A percentile compares a stretch with the other conserved stretches of the same genome.
Conservation (phyloP, 805 yeast genomes). For the Saccharomycopsis microspora region DNA sequence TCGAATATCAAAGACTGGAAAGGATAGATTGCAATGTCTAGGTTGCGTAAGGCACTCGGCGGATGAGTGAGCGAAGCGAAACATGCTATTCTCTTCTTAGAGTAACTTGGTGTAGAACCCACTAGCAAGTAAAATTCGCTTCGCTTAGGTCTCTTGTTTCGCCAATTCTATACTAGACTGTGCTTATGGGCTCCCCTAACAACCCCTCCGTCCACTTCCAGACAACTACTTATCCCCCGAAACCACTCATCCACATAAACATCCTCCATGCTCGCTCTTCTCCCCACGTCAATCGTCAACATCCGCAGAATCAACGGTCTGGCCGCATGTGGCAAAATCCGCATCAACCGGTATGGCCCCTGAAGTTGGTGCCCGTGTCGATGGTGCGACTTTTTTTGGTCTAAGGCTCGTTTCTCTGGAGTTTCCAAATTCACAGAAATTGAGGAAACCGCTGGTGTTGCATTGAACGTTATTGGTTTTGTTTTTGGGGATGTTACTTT, state of each 20-base stretch:
- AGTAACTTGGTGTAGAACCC: too few relatives aligned
- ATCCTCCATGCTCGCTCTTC: slow-evolving; percentile 58
- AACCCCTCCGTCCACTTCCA: too few relatives aligned
- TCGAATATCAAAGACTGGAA: too few relatives aligned
- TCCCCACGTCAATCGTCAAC: slow-evolving; percentile 46
- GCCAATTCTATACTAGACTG: too few relatives aligned
- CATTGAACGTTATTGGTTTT: neutral
- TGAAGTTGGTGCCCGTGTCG: slow-evolving; percentile 19
- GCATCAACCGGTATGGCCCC: slow-evolving; percentile 75
- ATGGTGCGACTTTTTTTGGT: neutral
- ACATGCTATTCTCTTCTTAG: too few relatives aligned
- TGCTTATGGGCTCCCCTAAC: too few relatives aligned
- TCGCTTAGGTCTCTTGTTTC: too few relatives aligned
- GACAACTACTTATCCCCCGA: too few relatives aligned
- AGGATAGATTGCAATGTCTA: too few relatives aligned
- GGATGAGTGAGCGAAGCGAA: too few relatives aligned
- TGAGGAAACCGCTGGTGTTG: neutral
- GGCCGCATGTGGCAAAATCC: slow-evolving; percentile 74
- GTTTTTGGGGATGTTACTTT: neutral
- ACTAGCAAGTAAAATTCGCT: too few relatives aligned
- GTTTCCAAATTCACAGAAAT: neutral
- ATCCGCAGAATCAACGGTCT: slow-evolving; percentile 63
- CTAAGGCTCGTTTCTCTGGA: neutral
- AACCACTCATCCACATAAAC: slow-evolving; percentile 67
- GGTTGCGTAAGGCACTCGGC: too few relatives aligned